Evolutionary conservation across 1,284 basidiomycete species (phyloP).

Genomic region (Trametes hirsuta): DNA sequence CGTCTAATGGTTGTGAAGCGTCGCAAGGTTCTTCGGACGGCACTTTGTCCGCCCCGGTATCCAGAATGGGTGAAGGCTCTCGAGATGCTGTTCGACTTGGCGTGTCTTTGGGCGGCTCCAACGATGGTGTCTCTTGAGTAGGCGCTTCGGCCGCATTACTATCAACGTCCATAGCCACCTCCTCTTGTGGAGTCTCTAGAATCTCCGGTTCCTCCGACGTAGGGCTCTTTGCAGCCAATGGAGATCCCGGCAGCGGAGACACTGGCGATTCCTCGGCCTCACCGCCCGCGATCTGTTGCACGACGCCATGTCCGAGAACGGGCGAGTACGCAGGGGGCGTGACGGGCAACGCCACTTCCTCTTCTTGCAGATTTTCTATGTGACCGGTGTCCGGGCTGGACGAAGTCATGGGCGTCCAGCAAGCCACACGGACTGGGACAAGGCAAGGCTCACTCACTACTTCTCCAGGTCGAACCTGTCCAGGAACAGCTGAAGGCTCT

Average conservation of each 20-base stretch:
- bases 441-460: conserved; percentile 42
- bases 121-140: not conserved
- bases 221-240: conserved; percentile 2
- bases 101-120: not conserved
- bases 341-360: conserved; percentile 25
- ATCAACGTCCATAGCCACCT: conserved; percentile 27
- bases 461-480: conserved; percentile 54
- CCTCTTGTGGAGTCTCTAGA: not conserved
- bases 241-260: conserved; percentile 27
- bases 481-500: conserved; percentile 52
- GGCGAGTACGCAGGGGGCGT: conserved; percentile 29
- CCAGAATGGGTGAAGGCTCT: conserved; percentile 1
- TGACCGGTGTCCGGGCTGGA: conserved; percentile 42
- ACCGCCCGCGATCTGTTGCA: conserved; percentile 1
- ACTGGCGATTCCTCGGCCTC: conserved; percentile 28
- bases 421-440: conserved; percentile 4
- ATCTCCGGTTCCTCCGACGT: conserved; percentile 5
- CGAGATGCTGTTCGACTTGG: not conserved
- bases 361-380: conserved; percentile 36
- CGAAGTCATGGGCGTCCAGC: conserved; percentile 1
- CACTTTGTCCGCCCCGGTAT: not conserved
- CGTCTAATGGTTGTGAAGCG: not conserved
- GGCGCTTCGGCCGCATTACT: conserved; percentile 5
- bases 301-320: not conserved
- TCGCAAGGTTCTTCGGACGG: not conserved